These are phyloP conservation scores for Taiozyma sp. DNA, from an alignment of 1,139 yeast genomes.

Conservation along the genomic window DNA sequence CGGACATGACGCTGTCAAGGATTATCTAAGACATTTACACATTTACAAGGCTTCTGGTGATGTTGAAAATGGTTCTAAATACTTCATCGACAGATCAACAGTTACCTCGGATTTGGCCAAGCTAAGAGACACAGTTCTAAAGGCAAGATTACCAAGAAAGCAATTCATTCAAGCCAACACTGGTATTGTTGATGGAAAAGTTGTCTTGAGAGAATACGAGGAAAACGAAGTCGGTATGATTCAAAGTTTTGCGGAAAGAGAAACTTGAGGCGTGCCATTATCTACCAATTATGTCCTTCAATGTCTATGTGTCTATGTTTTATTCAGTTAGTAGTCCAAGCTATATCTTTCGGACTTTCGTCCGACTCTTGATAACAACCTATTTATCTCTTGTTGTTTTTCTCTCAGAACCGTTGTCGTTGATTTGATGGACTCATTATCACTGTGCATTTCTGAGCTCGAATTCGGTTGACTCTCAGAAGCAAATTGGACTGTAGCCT, in stretches of 20 bases:
- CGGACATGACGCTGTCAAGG: conserved; percentile 73
- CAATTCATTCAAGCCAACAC: conserved; percentile 85
- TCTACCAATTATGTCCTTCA: background rate
- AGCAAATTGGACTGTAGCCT: background rate
- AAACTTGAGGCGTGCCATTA: conserved; percentile 13
- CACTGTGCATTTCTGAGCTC: background rate
- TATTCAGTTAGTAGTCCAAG: conserved; percentile 1
- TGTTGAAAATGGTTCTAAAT: conserved; percentile 54
- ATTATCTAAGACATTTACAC: conserved; percentile 68
- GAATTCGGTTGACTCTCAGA: background rate
- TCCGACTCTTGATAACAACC: conserved; percentile 4
- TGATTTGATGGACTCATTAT: background rate
- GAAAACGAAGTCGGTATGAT: conserved; percentile 77
- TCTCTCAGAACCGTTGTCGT: conserved; percentile 1
- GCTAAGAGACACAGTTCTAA: conserved; percentile 63
- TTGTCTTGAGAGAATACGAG: conserved; percentile 64
- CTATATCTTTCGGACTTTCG: background rate
- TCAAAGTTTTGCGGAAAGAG: conserved; percentile 69
- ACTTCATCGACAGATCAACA: conserved; percentile 60
- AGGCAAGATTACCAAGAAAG: conserved; percentile 75
- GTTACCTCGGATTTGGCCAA: conserved; percentile 61
- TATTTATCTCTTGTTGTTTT: conserved; percentile 5
- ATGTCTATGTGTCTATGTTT: background rate
- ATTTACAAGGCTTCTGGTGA: conserved; percentile 77
- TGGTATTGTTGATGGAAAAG: conserved; percentile 34